Evolutionary conservation across 1,284 basidiomycete species (phyloP), one percentile per base, ranked within the genome.

Genomic region (Malassezia japonica): DNA sequence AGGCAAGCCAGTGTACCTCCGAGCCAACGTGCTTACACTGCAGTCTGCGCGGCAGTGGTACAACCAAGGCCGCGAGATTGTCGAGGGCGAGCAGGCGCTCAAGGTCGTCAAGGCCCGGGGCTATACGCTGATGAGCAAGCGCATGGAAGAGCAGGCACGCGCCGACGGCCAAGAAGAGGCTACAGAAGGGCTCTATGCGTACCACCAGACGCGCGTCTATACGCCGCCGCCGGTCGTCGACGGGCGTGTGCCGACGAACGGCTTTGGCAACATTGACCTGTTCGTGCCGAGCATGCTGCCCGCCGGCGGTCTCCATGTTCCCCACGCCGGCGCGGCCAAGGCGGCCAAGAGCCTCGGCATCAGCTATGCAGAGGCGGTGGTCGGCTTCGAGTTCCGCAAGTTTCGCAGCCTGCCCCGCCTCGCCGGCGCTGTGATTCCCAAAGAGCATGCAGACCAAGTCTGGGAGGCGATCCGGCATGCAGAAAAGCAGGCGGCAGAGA

Each of bases 241-340:
- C 86, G 92, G 94, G 18, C 82, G 81, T 69, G 81, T 98, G 32
- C 90, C 90, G 4, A 91, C 86, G 74, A 99, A 99, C 65, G 82
- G 84, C 56, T 99, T 94, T 72, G 94, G 94, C 18, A 96, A 96
- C 72, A 86, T 99, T 57, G 92, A 99, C 75, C 76, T 99, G 24
- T 98, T 94, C 72, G 86, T 87, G 5, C 85, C 88, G 21, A 84
- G 85, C 1, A 98, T 99, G 92, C 79, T 98, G 21, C 94, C 94
- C 0, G 76, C 75, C 45, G 92, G 92, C 13, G 88, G 82, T 3
- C 83, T 79, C 1, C 87, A 96, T 75, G 77, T 98, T 29, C 86
- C 89, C 16, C 87, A 61, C 50, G 55, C 47, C 3, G 61, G 64
- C n/a, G 57, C 61, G 0, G 64, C 83, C 6, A 96, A 94, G 75